These are phyloP conservation scores for Polychytrium aggregatum DNA, from an alignment of 192 early-diverging fungal species.

Conservation along the genomic window DNA sequence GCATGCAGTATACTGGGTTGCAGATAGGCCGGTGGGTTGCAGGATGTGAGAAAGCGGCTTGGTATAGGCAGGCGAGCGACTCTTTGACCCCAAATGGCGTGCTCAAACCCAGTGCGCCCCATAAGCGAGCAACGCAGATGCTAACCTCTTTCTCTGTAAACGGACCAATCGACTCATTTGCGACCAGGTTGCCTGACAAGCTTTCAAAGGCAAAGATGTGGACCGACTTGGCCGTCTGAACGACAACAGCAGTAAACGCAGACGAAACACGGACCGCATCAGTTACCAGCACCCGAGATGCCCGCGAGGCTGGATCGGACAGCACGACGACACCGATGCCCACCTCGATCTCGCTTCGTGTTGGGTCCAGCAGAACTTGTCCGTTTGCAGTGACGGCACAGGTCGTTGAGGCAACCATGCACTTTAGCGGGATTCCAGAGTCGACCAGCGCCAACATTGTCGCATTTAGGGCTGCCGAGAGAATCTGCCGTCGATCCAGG, in stretches of 20 bases:
- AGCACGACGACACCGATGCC: not conserved
- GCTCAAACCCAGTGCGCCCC: too few species aligned
- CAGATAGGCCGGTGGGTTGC: too few species aligned
- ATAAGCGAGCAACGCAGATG: too few species aligned
- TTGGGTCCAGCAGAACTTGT: conserved; percentile 66
- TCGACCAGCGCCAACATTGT: conserved; percentile 75
- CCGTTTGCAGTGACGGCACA: conserved; percentile 54
- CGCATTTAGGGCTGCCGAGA: conserved; percentile 76
- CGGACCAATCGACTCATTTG: conserved; percentile 61
- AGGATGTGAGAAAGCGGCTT: too few species aligned
- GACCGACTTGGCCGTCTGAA: conserved; percentile 48
- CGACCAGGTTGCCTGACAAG: conserved; percentile 31
- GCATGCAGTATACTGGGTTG: too few species aligned
- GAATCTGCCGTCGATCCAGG: conserved; percentile 25
- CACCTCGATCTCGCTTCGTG: conserved; percentile 57
- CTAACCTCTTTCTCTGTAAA: conserved; percentile 57
- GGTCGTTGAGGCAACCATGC: conserved; percentile 55
- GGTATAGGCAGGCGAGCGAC: too few species aligned
- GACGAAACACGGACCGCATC: too few species aligned
- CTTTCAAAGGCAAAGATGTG: conserved; percentile 82
- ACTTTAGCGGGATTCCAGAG: conserved; percentile 73
- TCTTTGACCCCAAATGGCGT: too few species aligned
- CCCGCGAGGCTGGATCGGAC: not conserved
- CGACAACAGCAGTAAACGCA: too few species aligned
- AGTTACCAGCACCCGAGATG: not conserved